Base-by-base conservation (phyloP, 371 early-diverging fungal species). In the Mucor lusitanicus region DNA sequence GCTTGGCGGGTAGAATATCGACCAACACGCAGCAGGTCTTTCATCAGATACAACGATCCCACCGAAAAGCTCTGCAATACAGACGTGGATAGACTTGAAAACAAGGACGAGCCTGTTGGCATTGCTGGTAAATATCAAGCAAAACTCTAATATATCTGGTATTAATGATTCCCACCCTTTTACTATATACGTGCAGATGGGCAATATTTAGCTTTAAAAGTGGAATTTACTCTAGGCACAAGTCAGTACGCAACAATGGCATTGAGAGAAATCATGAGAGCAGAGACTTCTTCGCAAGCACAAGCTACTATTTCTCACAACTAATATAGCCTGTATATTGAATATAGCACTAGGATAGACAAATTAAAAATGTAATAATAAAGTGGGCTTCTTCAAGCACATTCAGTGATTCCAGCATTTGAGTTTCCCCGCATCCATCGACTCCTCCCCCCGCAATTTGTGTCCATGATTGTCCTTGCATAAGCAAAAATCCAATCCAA, bases 201-300 rank as follows among this genome's bases (percentile, higher is more conserved):
- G n/a, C 79, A 85, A 56, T 76, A 85, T 46, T 60, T 91, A 44
- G 97, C 93, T 4, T 72, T 97, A 40, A 83, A 90, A 33, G 76
- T 97, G 32, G 82, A 85, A 61, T 90, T 99, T 69, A 90, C 89
- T 3, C 81, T 99, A 59, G 82, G 78, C 13, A 76, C 94, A 1
- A 93, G 96, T 42, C 88, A 91, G 61, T 99, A 99, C 77, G 99
- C 99, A 8, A 99, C 99, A 1, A 97, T 98, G 97, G 93, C 94
- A 21, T 76, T 99, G 57, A 87, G 99, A 32, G 99, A 99, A 79
- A 80, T 97, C 19, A 90, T 93, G 77, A 91, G 92, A 66, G 77
- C 84, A 37, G 93, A 92, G 35, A 96, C 97, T 4, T 86, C 92
- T 44, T 71, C 79, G 28, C 65, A 72, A 57, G 66, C 60, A 19